phyloP scores from a whole-genome alignment of 2,329 filamentous ascomycete genomes.

The Cladophialophora carrionii region DNA sequence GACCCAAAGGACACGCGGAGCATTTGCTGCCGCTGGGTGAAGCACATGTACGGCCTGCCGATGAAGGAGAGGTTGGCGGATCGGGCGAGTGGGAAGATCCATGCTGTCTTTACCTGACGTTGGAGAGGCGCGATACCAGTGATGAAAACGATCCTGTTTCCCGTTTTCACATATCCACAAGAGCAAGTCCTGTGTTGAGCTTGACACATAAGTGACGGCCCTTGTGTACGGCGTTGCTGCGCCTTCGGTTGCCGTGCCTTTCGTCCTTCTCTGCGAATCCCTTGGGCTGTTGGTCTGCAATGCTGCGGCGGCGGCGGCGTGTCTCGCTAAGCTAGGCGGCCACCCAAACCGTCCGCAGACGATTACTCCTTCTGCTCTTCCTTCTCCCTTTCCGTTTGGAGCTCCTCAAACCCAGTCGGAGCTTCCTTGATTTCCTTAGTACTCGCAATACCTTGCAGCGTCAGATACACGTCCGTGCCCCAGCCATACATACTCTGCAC shows the following conservation, averaged over 20 bases:
- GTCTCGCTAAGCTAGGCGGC: background rate
- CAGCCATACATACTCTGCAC: constrained; percentile 97
- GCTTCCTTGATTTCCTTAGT: constrained; percentile 38
- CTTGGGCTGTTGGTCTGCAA: background rate
- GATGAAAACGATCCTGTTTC: background rate
- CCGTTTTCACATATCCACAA: background rate
- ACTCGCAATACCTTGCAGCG: constrained; percentile 62
- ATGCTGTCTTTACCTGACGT: constrained; percentile 45
- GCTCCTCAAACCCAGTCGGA: constrained; percentile 28
- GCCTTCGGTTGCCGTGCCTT: background rate
- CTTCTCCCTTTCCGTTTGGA: constrained; percentile 8
- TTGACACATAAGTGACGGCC: background rate
- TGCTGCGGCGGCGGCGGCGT: background rate
- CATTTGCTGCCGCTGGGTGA: constrained; percentile 59
- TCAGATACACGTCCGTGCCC: constrained; percentile 73
- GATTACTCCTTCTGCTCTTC: background rate
- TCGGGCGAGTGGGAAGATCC: constrained; percentile 48
- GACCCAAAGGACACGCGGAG: constrained; percentile 63
- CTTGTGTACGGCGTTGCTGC: background rate
- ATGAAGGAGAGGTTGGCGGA: constrained; percentile 55
- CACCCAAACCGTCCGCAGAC: background rate
- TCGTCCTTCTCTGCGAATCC: background rate
- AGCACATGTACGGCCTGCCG: constrained; percentile 59
- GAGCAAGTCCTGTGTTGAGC: background rate
- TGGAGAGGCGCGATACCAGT: background rate